Evolutionary conservation across 1,139 yeast genomes (phyloP), one percentile per base, ranked within the genome.

Genomic region (Pichia sp.): DNA sequence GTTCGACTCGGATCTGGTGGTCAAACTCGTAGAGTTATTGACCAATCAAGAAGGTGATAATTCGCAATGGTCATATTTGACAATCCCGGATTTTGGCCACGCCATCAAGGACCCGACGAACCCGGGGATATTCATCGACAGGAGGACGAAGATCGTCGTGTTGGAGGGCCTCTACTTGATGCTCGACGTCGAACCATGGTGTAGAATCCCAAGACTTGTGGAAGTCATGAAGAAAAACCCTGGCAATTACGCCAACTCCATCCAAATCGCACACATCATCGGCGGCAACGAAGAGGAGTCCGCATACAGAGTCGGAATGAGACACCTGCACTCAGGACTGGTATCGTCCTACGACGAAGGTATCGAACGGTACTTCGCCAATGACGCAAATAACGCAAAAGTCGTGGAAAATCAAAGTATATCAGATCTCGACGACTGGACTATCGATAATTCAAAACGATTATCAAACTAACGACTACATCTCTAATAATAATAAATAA

Each of bases 61-160:
- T 32, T 5, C 18, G 8, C n/a, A 32, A 2, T 51, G 56, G 42
- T 40, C 20, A n/a, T 46, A 71, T 8, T 62, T 80, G 3, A 53
- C 50, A 24, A 79, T 81, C 3, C 96, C 97, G 0, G 83, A 87
- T 27, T 91, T 89, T 62, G 89, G 84, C 61, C 97, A 91, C 63
- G 64, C 70, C 7, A 55, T 72, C 40, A 82, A 83, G 59, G 94
- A 86, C 57, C 94, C 95, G 0, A 70, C 70, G 2, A 77, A 73
- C 28, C 67, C 75, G 42, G 84, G 75, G 15, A 70, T 80, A 9
- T 56, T 34, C 2, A 72, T 85, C 1, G 59, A 58, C 1, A 66
- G 77, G 0, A 63, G 69, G 2, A 68, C 77, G 0, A 65, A 76
- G 45, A 71, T 85, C 1, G 69, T 86, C 2, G 66, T 86, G 2